Conservation (phyloP, 1,284 basidiomycete species). For the Cryptococcus maquisensis region DNA sequence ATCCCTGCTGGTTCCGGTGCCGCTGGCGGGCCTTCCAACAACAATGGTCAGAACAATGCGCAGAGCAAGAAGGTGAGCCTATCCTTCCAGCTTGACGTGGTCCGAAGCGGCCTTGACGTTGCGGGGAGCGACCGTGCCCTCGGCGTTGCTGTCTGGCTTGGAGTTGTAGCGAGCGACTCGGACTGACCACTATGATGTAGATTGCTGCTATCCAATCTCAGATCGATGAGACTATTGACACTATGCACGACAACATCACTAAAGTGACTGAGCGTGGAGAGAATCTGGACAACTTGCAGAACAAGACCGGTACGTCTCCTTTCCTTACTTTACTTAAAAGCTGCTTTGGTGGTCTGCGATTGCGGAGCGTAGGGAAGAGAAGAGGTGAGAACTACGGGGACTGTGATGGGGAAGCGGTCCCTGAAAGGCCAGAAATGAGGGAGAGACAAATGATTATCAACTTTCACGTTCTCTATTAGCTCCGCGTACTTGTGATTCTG, state of each 20-base stretch:
- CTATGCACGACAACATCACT: conserved; percentile 94
- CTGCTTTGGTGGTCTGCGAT: too few relatives aligned
- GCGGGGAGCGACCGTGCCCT: not conserved
- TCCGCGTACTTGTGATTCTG: not conserved
- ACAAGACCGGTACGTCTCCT: conserved; percentile 76
- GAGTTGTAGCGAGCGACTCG: not conserved
- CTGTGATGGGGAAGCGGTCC: too few relatives aligned
- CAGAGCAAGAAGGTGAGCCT: conserved; percentile 59
- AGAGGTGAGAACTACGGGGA: too few relatives aligned
- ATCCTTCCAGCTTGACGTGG: too few relatives aligned
- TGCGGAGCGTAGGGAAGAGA: too few relatives aligned
- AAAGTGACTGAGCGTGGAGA: conserved; percentile 92
- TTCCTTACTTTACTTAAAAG: too few relatives aligned
- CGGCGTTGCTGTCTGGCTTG: not conserved
- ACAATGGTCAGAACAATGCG: conserved; percentile 12
- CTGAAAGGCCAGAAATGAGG: too few relatives aligned
- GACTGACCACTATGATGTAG: conserved; percentile 43
- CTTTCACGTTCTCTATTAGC: not conserved
- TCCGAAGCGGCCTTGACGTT: too few relatives aligned
- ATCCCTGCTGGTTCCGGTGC: conserved; percentile 71
- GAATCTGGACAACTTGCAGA: conserved; percentile 86
- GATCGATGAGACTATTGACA: conserved; percentile 87
- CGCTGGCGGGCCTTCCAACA: conserved; percentile 24
- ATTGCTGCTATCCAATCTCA: conserved; percentile 89
- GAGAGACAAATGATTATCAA: too few relatives aligned